Base-by-base conservation (phyloP, 1,284 basidiomycete genomes). In the Malassezia sympodialis region DNA sequence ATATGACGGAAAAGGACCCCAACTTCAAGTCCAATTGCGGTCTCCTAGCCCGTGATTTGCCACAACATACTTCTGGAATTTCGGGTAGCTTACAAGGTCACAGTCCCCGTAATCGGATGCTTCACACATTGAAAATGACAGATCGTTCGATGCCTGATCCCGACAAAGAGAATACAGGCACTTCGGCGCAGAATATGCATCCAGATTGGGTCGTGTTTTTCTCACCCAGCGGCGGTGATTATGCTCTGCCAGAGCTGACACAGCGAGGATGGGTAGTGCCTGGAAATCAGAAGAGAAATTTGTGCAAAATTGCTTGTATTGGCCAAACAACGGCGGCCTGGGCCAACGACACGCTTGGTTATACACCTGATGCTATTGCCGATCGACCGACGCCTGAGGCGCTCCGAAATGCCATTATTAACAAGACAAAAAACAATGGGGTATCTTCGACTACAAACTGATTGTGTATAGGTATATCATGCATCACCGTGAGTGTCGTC, bases 121-220 rank as follows among this genome's bases (percentile, higher is more conserved):
- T 28, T 24, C 37, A 49, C n/a, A 49, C 54, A 12, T 19, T 45
- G 15, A 57, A 61, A 27, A 48, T 48, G 17, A 12, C 44, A 21
- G 40, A 23, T 10, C 48, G 40, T 12, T 31, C 51, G 10, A 30
- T 6, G 43, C 40, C 26, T 42, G 37, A 24, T 49, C 40, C 41
- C 12, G 43, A 45, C 5, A 19, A 11, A 30, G 19, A 28, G 15
- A 27, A 46, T n/a, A 35, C 23, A 58, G 58, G 17, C 39, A 54
- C 5, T 39, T 56, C 26, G 37, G 30, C 19, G 32, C 47, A 11
- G 39, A 43, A 14, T 57, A 60, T 56, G 8, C 43, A 60, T 30
- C 68, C 67, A 5, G 64, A 71, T 48, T 73, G 69, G 69, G 58
- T 73, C 42, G 71, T 71, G 31, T 71, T 73, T 55, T 73, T 72